These are phyloP conservation scores for Hemileia vastatrix DNA, from an alignment of 1,284 basidiomycete genomes.

Conservation along the genomic window DNA sequence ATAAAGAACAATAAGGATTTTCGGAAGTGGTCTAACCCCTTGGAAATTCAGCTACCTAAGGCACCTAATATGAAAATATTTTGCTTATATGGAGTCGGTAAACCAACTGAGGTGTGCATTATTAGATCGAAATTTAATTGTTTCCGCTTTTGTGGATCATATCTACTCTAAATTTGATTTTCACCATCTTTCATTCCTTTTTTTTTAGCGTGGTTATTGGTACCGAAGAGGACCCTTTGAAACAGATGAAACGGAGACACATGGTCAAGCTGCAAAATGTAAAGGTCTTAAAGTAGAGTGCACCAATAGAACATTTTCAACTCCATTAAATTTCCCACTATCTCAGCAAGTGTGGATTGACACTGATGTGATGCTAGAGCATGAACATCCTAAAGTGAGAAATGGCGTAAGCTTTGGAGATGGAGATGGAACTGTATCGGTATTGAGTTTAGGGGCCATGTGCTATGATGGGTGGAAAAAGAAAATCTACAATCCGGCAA, in stretches of 20 bases:
- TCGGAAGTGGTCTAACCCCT: constrained; percentile 86
- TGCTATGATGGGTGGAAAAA: constrained; percentile 91
- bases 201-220: constrained; percentile 11
- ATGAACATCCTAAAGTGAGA: constrained; percentile 49
- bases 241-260: constrained; percentile 41
- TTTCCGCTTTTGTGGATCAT: neutral
- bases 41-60: constrained; percentile 75
- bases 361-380: constrained; percentile 62
- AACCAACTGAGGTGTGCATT: constrained; percentile 73
- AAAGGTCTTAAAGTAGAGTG: constrained; percentile 26
- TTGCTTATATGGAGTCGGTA: constrained; percentile 91
- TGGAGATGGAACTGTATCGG: constrained; percentile 89
- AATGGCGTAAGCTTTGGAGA: constrained; percentile 83
- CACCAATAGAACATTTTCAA: constrained; percentile 46
- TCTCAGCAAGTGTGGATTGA: constrained; percentile 70
- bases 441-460: constrained; percentile 85
- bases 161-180: neutral
- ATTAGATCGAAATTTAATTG: constrained; percentile 35
- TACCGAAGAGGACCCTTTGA: constrained; percentile 27
- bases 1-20: constrained; percentile 42
- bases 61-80: constrained; percentile 89
- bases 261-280: constrained; percentile 9
- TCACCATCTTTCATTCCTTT: too few species aligned
- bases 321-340: constrained; percentile 55
- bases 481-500: constrained; percentile 83